phyloP scores from a whole-genome alignment of 2,329 filamentous ascomycete species.

The Colletotrichum nymphaeae region DNA sequence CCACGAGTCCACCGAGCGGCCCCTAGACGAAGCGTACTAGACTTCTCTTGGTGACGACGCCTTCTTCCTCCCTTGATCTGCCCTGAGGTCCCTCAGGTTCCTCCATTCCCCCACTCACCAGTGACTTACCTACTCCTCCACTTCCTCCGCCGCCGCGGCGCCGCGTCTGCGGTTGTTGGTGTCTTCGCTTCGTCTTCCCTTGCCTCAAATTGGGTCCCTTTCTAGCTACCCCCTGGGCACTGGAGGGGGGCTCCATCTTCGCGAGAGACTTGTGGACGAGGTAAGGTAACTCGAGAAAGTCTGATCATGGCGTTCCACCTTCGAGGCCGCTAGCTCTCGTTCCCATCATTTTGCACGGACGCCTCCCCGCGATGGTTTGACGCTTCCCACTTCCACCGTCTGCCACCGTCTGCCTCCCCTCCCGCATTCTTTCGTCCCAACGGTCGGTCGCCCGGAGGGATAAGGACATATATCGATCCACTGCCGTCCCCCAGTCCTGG shows the following conservation, averaged over 20 bases:
- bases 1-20: constrained; percentile 23
- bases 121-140: no score
- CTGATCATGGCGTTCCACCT: constrained; percentile 23
- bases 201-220: neutral
- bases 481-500: constrained; percentile 16
- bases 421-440: constrained; percentile 18
- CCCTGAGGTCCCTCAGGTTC: neutral
- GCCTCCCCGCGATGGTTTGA: constrained; percentile 35
- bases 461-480: constrained; percentile 29
- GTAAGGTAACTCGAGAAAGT: neutral
- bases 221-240: neutral
- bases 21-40: constrained; percentile 26
- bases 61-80: constrained; percentile 29
- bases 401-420: constrained; percentile 28
- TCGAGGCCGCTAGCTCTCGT: constrained; percentile 21
- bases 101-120: neutral
- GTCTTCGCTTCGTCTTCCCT: constrained; percentile 2
- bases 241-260: neutral
- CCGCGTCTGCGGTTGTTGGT: neutral
- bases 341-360: constrained; percentile 33
- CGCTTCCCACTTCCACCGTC: constrained; percentile 22
- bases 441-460: constrained; percentile 23
- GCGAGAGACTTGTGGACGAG: neutral
- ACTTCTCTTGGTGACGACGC: constrained; percentile 27
- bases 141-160: neutral